Percentiles rank a stretch among this genome's conserved stretches.
Evolutionary conservation across 108 stramenopile species (phyloP).

Genomic region (Cyclotella choctawhatcheeana): DNA sequence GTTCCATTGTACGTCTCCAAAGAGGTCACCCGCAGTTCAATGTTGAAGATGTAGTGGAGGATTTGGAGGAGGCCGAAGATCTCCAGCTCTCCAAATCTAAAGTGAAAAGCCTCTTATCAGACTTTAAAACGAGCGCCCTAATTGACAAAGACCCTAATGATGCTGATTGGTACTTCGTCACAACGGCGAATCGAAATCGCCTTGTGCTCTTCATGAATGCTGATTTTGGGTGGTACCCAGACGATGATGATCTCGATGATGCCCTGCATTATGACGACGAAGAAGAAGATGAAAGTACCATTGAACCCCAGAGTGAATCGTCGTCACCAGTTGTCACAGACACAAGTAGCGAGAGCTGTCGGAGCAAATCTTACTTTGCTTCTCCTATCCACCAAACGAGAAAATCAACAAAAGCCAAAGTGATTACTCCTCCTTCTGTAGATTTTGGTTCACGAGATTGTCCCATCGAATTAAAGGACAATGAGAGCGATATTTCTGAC

Average conservation of each 20-base stretch:
- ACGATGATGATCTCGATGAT: not conserved
- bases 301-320: not conserved
- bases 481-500: not conserved
- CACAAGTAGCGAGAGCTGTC: not conserved
- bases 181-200: not conserved
- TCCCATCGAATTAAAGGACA: not conserved
- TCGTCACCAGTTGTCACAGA: constrained; percentile 2
- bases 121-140: not conserved
- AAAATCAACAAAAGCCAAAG: not conserved
- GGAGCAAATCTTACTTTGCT: not conserved
- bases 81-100: not conserved
- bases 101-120: not conserved
- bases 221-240: constrained; percentile 18
- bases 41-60: constrained; percentile 17
- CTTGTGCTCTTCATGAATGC: constrained; percentile 24
- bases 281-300: not conserved
- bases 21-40: not conserved
- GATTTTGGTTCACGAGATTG: not conserved
- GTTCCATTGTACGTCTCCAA: constrained; percentile 23
- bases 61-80: constrained; percentile 11
- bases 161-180: not conserved
- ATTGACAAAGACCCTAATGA: not conserved
- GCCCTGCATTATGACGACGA: not conserved
- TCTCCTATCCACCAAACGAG: not conserved
- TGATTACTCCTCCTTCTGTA: not conserved